These are phyloP conservation scores for Ligustrum vulgare DNA, from an alignment of 257 asterid species.

Conservation along the genomic window DNA sequence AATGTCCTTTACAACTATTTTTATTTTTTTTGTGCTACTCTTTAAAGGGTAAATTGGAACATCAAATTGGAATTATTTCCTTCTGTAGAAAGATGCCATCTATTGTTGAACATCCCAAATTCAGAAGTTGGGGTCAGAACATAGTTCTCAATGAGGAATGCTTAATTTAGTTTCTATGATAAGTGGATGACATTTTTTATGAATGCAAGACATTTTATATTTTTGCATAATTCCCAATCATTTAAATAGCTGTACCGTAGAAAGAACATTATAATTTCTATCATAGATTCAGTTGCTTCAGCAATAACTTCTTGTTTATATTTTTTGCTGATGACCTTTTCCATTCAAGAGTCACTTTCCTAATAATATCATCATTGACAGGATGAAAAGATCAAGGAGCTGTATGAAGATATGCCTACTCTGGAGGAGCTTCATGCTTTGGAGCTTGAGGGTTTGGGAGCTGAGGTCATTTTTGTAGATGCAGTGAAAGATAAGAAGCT, in stretches of 20 bases:
- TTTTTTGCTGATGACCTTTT: background rate
- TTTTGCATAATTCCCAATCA: background rate
- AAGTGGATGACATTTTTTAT: background rate
- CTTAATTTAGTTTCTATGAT: background rate
- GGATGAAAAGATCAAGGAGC: slow-evolving; percentile 92
- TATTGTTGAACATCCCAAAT: background rate
- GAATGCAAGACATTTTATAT: background rate
- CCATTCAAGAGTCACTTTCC: slow-evolving; percentile 10
- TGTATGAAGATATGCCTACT: slow-evolving; percentile 77
- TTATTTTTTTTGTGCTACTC: background rate
- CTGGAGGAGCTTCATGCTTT: slow-evolving; percentile 78
- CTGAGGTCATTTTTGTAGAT: slow-evolving; percentile 90
- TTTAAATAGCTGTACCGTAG: background rate
- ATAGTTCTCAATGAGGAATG: background rate
- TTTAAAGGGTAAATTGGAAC: background rate
- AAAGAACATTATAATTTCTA: slow-evolving; percentile 1
- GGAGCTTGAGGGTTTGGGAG: slow-evolving; percentile 79
- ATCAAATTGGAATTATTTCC: background rate
- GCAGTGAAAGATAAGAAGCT: slow-evolving; percentile 82
- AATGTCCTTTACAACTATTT: background rate
- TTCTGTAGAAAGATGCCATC: background rate
- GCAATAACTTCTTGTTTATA: background rate
- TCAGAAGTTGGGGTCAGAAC: background rate
- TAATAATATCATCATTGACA: slow-evolving; percentile 31
- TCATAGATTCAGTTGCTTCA: slow-evolving; percentile 16